phyloP scores from a whole-genome alignment of 2,329 filamentous ascomycete species.

The Sclerotinia nivalis region DNA sequence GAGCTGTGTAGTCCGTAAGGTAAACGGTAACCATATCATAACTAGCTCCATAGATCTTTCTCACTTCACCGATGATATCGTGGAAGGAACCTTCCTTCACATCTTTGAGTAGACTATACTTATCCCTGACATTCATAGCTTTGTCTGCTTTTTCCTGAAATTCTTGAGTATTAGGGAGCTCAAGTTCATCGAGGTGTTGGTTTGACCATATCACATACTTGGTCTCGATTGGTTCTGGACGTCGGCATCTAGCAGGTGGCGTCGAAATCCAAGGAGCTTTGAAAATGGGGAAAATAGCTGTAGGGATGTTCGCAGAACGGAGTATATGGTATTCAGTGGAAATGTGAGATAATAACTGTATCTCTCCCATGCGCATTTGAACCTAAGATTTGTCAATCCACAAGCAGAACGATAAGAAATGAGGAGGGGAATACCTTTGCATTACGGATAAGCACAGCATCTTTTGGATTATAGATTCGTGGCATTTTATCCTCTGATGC shows the following conservation, averaged over 20 bases:
- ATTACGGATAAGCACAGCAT: constrained; percentile 64
- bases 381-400: constrained; percentile 41
- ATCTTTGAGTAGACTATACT: constrained; percentile 66
- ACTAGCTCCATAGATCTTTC: constrained; percentile 53
- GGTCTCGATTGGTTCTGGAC: constrained; percentile 31
- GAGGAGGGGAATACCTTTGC: constrained; percentile 46
- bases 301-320: constrained; percentile 45
- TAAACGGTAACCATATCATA: constrained; percentile 62
- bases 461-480: constrained; percentile 49
- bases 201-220: constrained; percentile 53
- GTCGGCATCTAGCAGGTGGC: constrained; percentile 21
- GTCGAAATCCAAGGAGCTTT: constrained; percentile 30
- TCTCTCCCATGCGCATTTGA: constrained; percentile 42
- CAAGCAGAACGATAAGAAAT: not conserved
- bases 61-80: constrained; percentile 71
- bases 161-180: constrained; percentile 47
- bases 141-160: constrained; percentile 46
- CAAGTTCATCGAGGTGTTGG: constrained; percentile 47
- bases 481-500: constrained; percentile 53
- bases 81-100: constrained; percentile 57
- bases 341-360: constrained; percentile 50
- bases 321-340: constrained; percentile 51
- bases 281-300: not conserved
- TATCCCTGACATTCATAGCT: constrained; percentile 52
- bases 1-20: constrained; percentile 80